These are phyloP conservation scores for Fusarium heterosporum DNA, from an alignment of 2,329 filamentous ascomycete genomes.

Conservation along the genomic window DNA sequence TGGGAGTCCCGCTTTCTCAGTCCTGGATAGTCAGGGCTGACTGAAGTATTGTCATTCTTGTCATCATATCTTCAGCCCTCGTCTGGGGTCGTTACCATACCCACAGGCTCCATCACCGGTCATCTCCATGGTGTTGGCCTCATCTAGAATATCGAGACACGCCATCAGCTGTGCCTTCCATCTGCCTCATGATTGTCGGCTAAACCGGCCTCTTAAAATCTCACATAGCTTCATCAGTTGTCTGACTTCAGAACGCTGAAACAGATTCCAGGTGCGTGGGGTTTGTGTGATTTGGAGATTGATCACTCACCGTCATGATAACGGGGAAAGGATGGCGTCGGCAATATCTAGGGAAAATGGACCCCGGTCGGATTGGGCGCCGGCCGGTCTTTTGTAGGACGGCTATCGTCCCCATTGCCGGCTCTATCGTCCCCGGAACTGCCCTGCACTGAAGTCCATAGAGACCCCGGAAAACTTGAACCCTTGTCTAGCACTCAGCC, in stretches of 20 bases:
- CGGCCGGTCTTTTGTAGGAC: conserved; percentile 21
- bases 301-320: conserved; percentile 25
- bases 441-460: conserved; percentile 36
- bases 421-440: conserved; percentile 35
- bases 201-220: not conserved
- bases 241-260: not conserved
- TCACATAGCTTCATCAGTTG: conserved; percentile 22
- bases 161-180: not conserved
- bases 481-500: conserved; percentile 44
- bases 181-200: not conserved
- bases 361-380: conserved; percentile 24
- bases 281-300: conserved; percentile 32
- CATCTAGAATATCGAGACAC: not conserved
- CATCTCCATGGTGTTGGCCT: conserved; percentile 3
- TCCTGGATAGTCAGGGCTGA: conserved; percentile 39
- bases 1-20: conserved; percentile 19
- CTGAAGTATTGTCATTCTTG: conserved; percentile 18
- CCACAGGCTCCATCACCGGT: conserved; percentile 11
- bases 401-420: conserved; percentile 25
- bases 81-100: conserved; percentile 11
- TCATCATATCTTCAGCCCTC: conserved; percentile 8
- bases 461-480: conserved; percentile 35
- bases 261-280: conserved; percentile 9
- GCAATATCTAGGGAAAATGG: conserved; percentile 27
- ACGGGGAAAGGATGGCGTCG: conserved; percentile 32